Percentiles rank a stretch among this genome's conserved stretches.
Evolutionary conservation across 2,329 filamentous ascomycete genomes (phyloP).

Genomic region (Hymenoscyphus salicellus): DNA sequence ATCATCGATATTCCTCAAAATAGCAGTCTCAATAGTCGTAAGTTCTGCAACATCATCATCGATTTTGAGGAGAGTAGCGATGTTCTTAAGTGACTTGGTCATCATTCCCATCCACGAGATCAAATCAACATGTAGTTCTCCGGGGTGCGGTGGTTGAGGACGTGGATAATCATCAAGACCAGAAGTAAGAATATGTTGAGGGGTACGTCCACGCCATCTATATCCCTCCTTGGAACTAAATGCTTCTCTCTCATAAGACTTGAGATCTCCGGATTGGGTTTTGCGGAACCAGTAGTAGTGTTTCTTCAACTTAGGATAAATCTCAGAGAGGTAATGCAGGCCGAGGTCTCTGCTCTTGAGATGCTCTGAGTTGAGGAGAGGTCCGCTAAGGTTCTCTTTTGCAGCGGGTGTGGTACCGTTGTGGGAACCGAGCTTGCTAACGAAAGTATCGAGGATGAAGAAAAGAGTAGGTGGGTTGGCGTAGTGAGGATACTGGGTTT

Average conservation of each 20-base stretch:
- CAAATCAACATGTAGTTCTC: conserved; percentile 91
- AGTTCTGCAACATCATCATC: conserved; percentile 74
- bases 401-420: conserved; percentile 47
- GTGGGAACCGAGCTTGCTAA: conserved; percentile 66
- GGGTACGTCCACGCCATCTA: conserved; percentile 87
- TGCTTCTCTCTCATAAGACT: conserved; percentile 83
- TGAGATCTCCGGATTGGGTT: conserved; percentile 87
- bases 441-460: conserved; percentile 79
- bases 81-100: conserved; percentile 77
- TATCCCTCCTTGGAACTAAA: conserved; percentile 91
- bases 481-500: conserved; percentile 93
- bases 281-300: conserved; percentile 95
- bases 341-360: conserved; percentile 66
- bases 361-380: conserved; percentile 59
- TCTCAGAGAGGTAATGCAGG: conserved; percentile 66
- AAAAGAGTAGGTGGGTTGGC: conserved; percentile 96
- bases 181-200: conserved; percentile 83
- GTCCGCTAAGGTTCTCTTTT: conserved; percentile 44
- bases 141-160: conserved; percentile 87
- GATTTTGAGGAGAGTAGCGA: conserved; percentile 72
- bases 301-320: conserved; percentile 83
- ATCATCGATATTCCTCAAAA: conserved; percentile 82
- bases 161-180: conserved; percentile 96
- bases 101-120: conserved; percentile 98
- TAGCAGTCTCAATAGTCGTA: conserved; percentile 68